Conservation (phyloP, 2,329 filamentous ascomycete species). For the Colletotrichum sp. region DNA sequence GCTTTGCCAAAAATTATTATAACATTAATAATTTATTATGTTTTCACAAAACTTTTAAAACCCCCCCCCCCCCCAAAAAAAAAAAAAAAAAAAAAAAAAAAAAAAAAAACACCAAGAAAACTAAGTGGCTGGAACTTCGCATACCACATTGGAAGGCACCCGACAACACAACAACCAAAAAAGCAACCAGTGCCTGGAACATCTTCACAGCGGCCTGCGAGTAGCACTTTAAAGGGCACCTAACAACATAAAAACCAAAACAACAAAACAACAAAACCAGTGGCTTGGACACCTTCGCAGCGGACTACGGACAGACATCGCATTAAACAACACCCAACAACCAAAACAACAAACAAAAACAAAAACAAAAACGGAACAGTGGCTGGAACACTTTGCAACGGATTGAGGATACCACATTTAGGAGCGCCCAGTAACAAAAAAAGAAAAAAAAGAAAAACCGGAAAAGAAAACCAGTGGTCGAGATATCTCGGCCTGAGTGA, state of each 20-base stretch:
- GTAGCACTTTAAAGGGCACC: neutral
- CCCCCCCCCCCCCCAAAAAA: too few species aligned
- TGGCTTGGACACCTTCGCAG: too few species aligned
- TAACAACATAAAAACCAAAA: neutral
- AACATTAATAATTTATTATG: too few species aligned
- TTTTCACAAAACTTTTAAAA: too few species aligned
- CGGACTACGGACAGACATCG: too few species aligned
- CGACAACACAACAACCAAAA: neutral
- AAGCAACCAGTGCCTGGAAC: neutral
- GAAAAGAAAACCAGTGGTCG: neutral
- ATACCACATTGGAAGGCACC: too few species aligned
- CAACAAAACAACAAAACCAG: too few species aligned
- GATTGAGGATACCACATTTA: neutral
- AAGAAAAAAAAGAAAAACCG: neutral
- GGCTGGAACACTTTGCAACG: too few species aligned
- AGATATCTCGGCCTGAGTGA: neutral
- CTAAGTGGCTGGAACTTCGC: too few species aligned
- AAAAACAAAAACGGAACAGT: neutral
- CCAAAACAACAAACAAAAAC: neutral
- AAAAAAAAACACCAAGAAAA: too few species aligned
- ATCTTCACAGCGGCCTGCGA: neutral
- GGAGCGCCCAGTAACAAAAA: neutral
- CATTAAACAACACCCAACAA: neutral
- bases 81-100: neutral
- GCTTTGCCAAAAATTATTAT: too few species aligned